A percentile compares a stretch with the other conserved stretches of the same genome.
phyloP scores from a whole-genome alignment of 148 eudicot species.

The Suaeda aralocaspica region DNA sequence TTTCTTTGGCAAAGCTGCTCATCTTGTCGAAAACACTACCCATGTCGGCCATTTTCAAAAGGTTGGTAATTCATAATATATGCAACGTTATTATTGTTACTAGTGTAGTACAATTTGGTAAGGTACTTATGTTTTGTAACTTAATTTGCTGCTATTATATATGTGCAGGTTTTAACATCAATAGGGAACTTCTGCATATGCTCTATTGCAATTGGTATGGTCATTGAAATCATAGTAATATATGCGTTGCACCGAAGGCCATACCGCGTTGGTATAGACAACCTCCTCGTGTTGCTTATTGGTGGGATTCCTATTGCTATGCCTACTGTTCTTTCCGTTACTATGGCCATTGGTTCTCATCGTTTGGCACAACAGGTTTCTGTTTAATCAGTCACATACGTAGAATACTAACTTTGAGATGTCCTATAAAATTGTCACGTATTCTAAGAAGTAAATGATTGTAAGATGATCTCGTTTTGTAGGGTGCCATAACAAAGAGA shows the following conservation, averaged over 20 bases:
- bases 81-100: not conserved
- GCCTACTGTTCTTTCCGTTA: constrained; percentile 90
- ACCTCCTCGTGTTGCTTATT: constrained; percentile 65
- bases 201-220: constrained; percentile 71
- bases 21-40: constrained; percentile 68
- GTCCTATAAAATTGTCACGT: not conserved
- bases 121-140: no score
- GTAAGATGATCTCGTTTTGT: no score
- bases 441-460: no score
- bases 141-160: not conserved
- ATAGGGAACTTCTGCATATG: constrained; percentile 91
- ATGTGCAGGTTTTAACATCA: constrained; percentile 56
- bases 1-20: constrained; percentile 89
- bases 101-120: no score
- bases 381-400: no score
- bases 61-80: constrained; percentile 26
- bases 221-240: constrained; percentile 64
- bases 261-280: constrained; percentile 67
- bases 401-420: no score
- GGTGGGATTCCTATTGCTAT: constrained; percentile 89
- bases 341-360: constrained; percentile 88
- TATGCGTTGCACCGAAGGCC: constrained; percentile 53
- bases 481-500: constrained; percentile 78
- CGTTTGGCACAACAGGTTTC: constrained; percentile 65
- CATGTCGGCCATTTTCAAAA: constrained; percentile 84